Evolutionary conservation across 345 rosid species (phyloP).

Genomic region (Populus tremula): DNA sequence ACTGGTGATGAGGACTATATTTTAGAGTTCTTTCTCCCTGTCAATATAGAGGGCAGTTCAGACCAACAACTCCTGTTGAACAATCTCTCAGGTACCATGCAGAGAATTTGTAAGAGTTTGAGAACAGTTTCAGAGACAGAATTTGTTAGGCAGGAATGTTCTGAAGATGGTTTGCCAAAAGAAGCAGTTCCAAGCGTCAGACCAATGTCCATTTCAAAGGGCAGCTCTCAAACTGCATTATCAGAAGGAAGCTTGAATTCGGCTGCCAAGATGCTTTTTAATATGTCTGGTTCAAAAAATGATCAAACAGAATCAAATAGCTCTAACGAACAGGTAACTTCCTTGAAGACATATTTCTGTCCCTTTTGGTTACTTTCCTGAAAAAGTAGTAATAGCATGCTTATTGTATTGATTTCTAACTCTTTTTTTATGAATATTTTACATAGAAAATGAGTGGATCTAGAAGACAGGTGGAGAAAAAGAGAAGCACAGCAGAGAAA

Average conservation of each 20-base stretch:
- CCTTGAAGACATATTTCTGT: neutral
- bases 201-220: conserved; percentile 24
- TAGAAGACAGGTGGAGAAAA: conserved; percentile 56
- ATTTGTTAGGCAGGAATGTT: conserved; percentile 30
- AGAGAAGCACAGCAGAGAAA: conserved; percentile 75
- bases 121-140: conserved; percentile 68
- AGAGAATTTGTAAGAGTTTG: conserved; percentile 71
- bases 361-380: conserved; percentile 5
- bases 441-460: conserved; percentile 41
- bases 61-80: conserved; percentile 84
- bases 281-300: conserved; percentile 33
- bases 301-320: conserved; percentile 36
- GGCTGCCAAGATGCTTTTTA: conserved; percentile 25
- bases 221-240: conserved; percentile 33
- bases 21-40: conserved; percentile 82
- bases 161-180: conserved; percentile 28
- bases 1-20: conserved; percentile 72
- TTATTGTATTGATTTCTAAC: neutral
- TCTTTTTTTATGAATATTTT: neutral
- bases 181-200: conserved; percentile 31
- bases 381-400: neutral
- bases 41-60: conserved; percentile 61
- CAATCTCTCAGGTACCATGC: conserved; percentile 80
- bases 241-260: conserved; percentile 36
- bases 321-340: conserved; percentile 46